phyloP scores from a whole-genome alignment of 2,329 filamentous ascomycete species.

The Graphilbum sp. region DNA sequence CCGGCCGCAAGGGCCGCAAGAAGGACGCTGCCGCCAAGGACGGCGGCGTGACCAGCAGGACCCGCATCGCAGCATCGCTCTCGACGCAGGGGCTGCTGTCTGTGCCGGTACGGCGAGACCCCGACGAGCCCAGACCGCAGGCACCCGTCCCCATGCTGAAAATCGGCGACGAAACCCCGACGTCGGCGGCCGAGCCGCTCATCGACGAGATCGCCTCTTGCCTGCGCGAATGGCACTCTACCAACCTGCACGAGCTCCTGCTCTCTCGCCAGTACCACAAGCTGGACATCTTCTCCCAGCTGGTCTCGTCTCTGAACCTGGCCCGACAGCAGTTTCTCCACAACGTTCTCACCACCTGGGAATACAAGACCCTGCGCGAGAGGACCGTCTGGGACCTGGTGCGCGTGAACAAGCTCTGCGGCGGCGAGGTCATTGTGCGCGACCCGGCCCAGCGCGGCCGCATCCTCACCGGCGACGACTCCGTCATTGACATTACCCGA shows the following conservation, averaged over 20 bases:
- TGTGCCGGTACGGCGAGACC: constrained; percentile 39
- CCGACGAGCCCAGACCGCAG: constrained; percentile 56
- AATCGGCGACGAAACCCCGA: constrained; percentile 91
- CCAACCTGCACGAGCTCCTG: constrained; percentile 82
- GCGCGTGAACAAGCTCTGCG: constrained; percentile 83
- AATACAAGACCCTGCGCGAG: constrained; percentile 67
- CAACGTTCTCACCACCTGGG: constrained; percentile 76
- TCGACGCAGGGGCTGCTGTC: constrained; percentile 25
- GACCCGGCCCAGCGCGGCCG: constrained; percentile 71
- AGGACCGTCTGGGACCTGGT: constrained; percentile 94
- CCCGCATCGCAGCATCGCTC: background rate
- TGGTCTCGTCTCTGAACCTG: constrained; percentile 72
- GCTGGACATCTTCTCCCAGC: constrained; percentile 63
- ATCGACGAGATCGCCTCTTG: constrained; percentile 97
- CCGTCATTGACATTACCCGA: constrained; percentile 76
- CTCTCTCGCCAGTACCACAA: constrained; percentile 66
- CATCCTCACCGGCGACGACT: constrained; percentile 82
- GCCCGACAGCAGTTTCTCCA: constrained; percentile 82
- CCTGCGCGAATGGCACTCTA: constrained; percentile 94
- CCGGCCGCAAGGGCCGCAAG: constrained; percentile 20
- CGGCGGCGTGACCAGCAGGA: too few species aligned
- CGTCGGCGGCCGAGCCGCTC: constrained; percentile 72
- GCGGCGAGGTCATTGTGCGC: constrained; percentile 85
- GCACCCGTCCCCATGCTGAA: constrained; percentile 95
- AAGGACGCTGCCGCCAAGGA: constrained; percentile 11